phyloP scores from a whole-genome alignment of 202 grass and related monocot species.

The Eragrostis tef region DNA sequence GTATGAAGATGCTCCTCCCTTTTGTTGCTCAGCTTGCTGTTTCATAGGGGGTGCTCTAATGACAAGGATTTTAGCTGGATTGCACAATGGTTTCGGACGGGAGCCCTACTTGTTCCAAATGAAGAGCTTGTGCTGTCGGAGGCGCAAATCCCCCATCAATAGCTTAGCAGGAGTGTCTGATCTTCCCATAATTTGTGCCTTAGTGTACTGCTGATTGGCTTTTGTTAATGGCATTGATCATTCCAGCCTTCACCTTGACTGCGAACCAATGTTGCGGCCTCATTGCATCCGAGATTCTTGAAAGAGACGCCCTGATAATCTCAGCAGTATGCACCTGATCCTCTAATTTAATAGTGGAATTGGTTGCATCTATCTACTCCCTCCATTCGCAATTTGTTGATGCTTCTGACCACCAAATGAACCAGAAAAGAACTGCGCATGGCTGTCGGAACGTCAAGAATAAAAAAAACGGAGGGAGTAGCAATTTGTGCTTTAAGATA shows the following conservation, averaged over 20 bases:
- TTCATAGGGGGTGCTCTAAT: background rate
- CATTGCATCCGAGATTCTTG: background rate
- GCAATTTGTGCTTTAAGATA: background rate
- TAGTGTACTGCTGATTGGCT: background rate
- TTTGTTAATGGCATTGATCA: background rate
- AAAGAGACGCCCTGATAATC: background rate
- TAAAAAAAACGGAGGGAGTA: no score
- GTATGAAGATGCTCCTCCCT: background rate
- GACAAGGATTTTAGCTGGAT: background rate
- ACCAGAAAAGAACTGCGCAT: no score
- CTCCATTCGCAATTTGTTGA: no score
- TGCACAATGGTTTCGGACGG: background rate
- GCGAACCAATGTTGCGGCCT: background rate
- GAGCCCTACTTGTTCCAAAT: background rate
- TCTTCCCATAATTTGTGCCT: background rate
- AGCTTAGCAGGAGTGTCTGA: background rate
- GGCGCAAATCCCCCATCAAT: background rate
- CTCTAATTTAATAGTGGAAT: constrained; percentile 9
- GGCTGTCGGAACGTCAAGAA: no score
- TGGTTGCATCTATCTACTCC: constrained; percentile 37
- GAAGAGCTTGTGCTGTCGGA: constrained; percentile 7
- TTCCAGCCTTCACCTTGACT: no score
- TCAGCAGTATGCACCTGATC: background rate
- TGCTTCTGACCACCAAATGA: no score
- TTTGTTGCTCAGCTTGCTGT: background rate